These are phyloP conservation scores for Leccinum uliginosum DNA, from an alignment of 768 basidiomycete species.

Conservation along the genomic window DNA sequence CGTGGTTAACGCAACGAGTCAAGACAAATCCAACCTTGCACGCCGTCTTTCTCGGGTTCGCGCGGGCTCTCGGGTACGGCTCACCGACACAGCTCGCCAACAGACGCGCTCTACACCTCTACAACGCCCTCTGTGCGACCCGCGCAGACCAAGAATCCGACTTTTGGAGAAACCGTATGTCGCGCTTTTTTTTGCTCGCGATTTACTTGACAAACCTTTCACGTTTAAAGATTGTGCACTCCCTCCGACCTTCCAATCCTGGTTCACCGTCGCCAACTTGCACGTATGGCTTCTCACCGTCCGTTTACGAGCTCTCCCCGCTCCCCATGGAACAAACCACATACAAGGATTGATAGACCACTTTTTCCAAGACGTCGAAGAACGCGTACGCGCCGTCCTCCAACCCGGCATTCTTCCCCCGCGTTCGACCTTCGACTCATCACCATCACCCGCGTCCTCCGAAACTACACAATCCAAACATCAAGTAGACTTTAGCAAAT, in stretches of 20 bases:
- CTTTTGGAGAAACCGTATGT: conserved; percentile 65
- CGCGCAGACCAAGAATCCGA: conserved; percentile 53
- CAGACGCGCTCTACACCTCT: conserved; percentile 52
- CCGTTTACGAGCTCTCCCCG: conserved; percentile 79
- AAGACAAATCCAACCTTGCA: conserved; percentile 45
- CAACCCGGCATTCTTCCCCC: conserved; percentile 44
- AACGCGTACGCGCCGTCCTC: conserved; percentile 78
- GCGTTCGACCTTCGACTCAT: conserved; percentile 12
- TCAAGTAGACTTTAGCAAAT: conserved; percentile 19
- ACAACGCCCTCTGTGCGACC: conserved; percentile 51
- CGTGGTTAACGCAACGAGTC: conserved; percentile 55
- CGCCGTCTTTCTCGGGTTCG: conserved; percentile 44
- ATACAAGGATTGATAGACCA: conserved; percentile 86
- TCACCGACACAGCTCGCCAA: conserved; percentile 60
- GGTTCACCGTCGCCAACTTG: conserved; percentile 91
- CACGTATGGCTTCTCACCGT: conserved; percentile 90
- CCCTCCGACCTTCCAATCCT: conserved; percentile 93
- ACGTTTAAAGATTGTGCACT: conserved; percentile 65
- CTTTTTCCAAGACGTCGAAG: conserved; percentile 93
- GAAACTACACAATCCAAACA: conserved; percentile 14
- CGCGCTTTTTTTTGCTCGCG: not conserved
- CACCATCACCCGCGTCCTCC: conserved; percentile 1
- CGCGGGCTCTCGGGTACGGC: conserved; percentile 54
- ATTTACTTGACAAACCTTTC: not conserved
- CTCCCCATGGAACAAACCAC: conserved; percentile 59